These are phyloP conservation scores for Apiospora kogelbergensis DNA, from an alignment of 2,329 filamentous ascomycete species.

Conservation along the genomic window DNA sequence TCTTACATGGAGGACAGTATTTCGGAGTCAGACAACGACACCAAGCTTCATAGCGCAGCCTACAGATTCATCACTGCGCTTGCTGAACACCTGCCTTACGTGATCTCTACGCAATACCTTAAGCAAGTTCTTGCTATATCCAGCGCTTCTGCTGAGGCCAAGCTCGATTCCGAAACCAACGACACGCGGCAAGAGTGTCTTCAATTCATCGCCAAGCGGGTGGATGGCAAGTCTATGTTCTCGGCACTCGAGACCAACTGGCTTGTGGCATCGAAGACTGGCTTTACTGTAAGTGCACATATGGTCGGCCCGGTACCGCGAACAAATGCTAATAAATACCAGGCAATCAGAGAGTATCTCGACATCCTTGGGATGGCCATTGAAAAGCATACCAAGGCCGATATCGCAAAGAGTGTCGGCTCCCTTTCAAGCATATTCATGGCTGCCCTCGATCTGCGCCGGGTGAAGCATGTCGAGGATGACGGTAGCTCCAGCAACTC, in stretches of 20 bases:
- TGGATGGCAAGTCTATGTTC: constrained; percentile 77
- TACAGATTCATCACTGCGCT: constrained; percentile 79
- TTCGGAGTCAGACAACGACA: constrained; percentile 49
- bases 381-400: constrained; percentile 74
- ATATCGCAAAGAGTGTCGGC: constrained; percentile 72
- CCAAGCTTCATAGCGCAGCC: constrained; percentile 75
- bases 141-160: constrained; percentile 66
- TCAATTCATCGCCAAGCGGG: constrained; percentile 71
- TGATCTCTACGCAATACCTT: constrained; percentile 76
- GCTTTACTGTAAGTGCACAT: constrained; percentile 56
- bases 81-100: constrained; percentile 82
- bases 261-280: constrained; percentile 59
- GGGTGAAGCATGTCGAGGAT: constrained; percentile 48
- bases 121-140: constrained; percentile 71
- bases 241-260: constrained; percentile 72
- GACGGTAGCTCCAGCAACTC: constrained; percentile 41
- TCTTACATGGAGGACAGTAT: constrained; percentile 68
- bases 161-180: constrained; percentile 60
- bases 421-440: constrained; percentile 67
- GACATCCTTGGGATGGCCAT: constrained; percentile 69
- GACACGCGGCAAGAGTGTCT: constrained; percentile 69
- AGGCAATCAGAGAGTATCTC: constrained; percentile 69
- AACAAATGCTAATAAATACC: constrained; percentile 30
- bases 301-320: neutral
- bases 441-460: constrained; percentile 64